These are phyloP conservation scores for Chrysosporium keratinophilum DNA, from an alignment of 2,329 filamentous ascomycete species.

Conservation along the genomic window DNA sequence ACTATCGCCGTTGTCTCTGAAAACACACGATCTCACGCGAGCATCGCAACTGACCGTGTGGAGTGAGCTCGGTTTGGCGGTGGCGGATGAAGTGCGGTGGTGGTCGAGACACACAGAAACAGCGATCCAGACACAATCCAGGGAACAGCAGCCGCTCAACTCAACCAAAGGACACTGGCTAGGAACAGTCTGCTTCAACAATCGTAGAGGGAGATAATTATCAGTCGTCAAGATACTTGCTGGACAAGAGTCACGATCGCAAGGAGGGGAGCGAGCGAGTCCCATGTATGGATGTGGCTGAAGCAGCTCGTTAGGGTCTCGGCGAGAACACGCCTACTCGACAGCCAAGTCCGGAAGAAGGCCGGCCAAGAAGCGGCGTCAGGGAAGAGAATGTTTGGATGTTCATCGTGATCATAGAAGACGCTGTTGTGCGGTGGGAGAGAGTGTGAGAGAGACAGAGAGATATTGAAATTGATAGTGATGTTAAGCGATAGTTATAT, in stretches of 20 bases:
- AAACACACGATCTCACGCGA: not conserved
- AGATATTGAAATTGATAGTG: not conserved
- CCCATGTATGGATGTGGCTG: slow-evolving; percentile 15
- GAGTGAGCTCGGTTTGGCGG: not conserved
- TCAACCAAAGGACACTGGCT: too few relatives aligned
- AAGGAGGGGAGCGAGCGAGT: not conserved
- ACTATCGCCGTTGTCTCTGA: not conserved
- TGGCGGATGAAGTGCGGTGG: not conserved
- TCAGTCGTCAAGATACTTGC: not conserved
- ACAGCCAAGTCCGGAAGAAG: slow-evolving; percentile 11
- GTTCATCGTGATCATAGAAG: slow-evolving; percentile 1
- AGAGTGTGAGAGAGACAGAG: not conserved
- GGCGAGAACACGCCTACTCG: slow-evolving; percentile 10
- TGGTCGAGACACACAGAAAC: too few relatives aligned
- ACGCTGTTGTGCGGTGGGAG: not conserved
- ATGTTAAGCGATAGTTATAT: not conserved
- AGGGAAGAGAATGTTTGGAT: not conserved
- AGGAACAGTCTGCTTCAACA: too few relatives aligned
- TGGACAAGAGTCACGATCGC: not conserved
- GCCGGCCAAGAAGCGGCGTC: slow-evolving; percentile 10
- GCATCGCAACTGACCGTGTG: not conserved
- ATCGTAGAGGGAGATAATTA: not conserved
- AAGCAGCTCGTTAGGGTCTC: slow-evolving; percentile 15
- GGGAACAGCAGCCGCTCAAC: too few relatives aligned
- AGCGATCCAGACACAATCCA: too few relatives aligned